Evolutionary conservation across 2,329 filamentous ascomycete species (phyloP).

Genomic region (Clonostachys rosea): DNA sequence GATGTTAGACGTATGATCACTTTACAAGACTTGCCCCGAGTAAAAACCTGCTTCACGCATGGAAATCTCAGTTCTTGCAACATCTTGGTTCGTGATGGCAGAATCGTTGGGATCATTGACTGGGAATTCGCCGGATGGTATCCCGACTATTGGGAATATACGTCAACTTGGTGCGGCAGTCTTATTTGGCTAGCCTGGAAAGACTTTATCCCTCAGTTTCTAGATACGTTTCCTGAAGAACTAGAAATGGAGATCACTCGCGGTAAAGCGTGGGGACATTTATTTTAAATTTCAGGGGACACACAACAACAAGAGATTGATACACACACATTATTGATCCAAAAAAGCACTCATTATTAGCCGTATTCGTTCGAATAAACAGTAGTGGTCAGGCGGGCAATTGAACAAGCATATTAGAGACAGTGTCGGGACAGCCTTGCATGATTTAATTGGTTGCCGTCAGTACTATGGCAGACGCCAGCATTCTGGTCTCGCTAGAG

Average conservation of each 20-base stretch:
- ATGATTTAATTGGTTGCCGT: no score
- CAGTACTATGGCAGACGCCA: no score
- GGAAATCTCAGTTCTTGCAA: constrained; percentile 36
- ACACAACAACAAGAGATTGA: no score
- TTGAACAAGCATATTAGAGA: no score
- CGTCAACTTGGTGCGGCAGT: constrained; percentile 11
- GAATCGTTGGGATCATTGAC: constrained; percentile 36
- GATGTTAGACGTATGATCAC: constrained; percentile 2
- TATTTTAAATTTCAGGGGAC: constrained; percentile 1
- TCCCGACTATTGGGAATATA: constrained; percentile 26
- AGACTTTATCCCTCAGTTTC: constrained; percentile 13
- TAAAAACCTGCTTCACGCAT: constrained; percentile 31
- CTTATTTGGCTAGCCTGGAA: constrained; percentile 12
- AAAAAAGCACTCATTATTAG: no score
- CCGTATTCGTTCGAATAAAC: no score
- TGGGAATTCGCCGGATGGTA: constrained; percentile 26
- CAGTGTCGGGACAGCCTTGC: no score
- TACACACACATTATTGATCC: no score
- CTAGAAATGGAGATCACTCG: constrained; percentile 8
- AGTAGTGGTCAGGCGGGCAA: no score
- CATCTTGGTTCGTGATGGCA: constrained; percentile 30
- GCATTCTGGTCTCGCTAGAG: no score
- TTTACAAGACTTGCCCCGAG: constrained; percentile 10
- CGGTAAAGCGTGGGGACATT: constrained; percentile 7
- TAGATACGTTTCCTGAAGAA: constrained; percentile 6